Conservation (phyloP, 805 yeast genomes). For the Candida argentea region DNA sequence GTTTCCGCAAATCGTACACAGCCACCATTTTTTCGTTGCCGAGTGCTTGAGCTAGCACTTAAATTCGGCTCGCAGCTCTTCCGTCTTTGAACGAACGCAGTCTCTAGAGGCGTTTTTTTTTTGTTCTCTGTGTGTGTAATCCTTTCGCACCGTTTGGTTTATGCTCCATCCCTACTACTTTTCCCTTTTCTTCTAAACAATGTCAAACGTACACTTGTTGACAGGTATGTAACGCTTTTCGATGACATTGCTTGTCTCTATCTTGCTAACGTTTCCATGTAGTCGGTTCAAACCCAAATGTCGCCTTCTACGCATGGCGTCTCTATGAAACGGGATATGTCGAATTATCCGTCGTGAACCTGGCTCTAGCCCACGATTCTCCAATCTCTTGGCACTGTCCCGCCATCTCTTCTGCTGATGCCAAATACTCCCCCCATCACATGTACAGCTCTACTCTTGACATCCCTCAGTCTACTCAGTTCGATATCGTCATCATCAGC, state of each 20-base stretch:
- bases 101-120: too few species aligned
- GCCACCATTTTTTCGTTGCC: too few species aligned
- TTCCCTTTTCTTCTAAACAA: too few species aligned
- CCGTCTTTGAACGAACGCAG: too few species aligned
- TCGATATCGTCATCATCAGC: constrained; percentile 26
- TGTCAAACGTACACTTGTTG: constrained; percentile 4
- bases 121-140: too few species aligned
- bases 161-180: too few species aligned
- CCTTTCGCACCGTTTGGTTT: too few species aligned
- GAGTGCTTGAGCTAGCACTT: too few species aligned
- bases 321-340: constrained; percentile 33
- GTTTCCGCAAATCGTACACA: too few species aligned
- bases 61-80: too few species aligned
- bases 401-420: constrained; percentile 4
- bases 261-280: constrained; percentile 6
- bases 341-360: constrained; percentile 29
- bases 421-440: constrained; percentile 9
- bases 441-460: constrained; percentile 6
- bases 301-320: constrained; percentile 52
- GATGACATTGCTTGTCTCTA: not conserved
- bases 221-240: constrained; percentile 1
- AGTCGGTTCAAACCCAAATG: constrained; percentile 49
- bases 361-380: constrained; percentile 8
- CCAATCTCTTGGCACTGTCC: constrained; percentile 12
- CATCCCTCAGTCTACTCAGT: constrained; percentile 10